Evolutionary conservation across 495 filamentous ascomycete species (phyloP), one percentile per base, ranked within the genome.

Genomic region (Tirmania nivea): DNA sequence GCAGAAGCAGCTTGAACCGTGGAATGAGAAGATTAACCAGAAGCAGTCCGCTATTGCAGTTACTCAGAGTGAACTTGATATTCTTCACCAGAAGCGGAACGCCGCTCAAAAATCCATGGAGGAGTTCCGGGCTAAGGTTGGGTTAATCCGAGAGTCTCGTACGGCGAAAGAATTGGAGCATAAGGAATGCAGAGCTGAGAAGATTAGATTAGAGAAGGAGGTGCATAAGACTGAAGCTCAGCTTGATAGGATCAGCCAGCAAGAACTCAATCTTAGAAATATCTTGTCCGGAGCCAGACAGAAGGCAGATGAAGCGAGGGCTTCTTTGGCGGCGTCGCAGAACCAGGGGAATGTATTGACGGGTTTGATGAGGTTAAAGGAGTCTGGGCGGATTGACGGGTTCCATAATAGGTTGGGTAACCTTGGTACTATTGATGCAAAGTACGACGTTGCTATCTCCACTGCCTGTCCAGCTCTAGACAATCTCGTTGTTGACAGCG

Each of bases 341-440:
- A 94, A 82, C 16, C 86, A 89, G 55, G 88, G 90, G 55, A 94
- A 88, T 56, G 90, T 97, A 5, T 73, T 96, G 53, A 80, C 79
- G 21, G 86, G 86, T 4, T 69, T 97, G 36, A 94, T 94, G 82
- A 79, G 90, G 48, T 76, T 97, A 62, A 90, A 86, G 59, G 90
- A 96, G 60, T 95, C 90, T 35, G 90, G 90, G 31, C 79, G 90
- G 60, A 92, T 97, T 59, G 86, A 92, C 56, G 88, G 90, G 3
- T 97, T 97, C 70, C 87, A 96, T 61, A 89, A 89, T 16, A 78
- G 92, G 48, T 81, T 97, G 0, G 90, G 90, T 11, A 95, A 94
- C 60, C 78, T 97, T 1, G 90, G 90, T n/a, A 79, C 83, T 3
- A 96, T 97, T 61, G 89, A 96, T 54, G 74, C 85, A 67, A 83